Conservation (phyloP, 192 early-diverging fungal genomes). For the Diversispora epigaea region DNA sequence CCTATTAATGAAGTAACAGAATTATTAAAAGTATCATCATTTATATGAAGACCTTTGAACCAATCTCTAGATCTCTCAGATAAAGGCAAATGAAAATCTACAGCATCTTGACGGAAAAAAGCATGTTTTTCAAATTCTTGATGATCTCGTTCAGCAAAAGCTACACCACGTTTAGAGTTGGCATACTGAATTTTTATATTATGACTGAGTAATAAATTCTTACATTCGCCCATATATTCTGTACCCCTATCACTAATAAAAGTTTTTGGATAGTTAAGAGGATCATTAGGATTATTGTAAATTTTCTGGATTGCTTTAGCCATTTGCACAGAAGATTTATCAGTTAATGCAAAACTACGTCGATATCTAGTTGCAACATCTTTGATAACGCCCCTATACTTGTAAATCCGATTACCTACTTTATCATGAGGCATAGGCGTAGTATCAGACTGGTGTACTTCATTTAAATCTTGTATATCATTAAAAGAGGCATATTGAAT, state of each 20-base stretch:
- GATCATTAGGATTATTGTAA: background rate
- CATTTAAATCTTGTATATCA: slow-evolving; percentile 12
- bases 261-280: slow-evolving; percentile 11
- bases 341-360: background rate
- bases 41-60: background rate
- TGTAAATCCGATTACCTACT: background rate
- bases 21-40: slow-evolving; percentile 6
- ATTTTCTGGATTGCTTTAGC: slow-evolving; percentile 18
- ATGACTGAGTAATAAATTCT: background rate
- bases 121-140: slow-evolving; percentile 25
- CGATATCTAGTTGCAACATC: slow-evolving; percentile 1
- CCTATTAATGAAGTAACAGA: background rate
- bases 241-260: background rate
- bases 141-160: slow-evolving; percentile 1
- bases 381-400: background rate
- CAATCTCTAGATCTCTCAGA: slow-evolving; percentile 12
- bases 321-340: background rate
- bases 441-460: slow-evolving; percentile 9
- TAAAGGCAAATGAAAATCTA: slow-evolving; percentile 17
- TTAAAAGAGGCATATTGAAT: background rate
- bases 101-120: background rate
- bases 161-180: slow-evolving; percentile 9
- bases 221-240: background rate
- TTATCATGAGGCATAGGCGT: background rate
- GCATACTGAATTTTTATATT: slow-evolving; percentile 16